Evolutionary conservation across 2,329 filamentous ascomycete species (phyloP).

Genomic region (Phialophora verrucosa): DNA sequence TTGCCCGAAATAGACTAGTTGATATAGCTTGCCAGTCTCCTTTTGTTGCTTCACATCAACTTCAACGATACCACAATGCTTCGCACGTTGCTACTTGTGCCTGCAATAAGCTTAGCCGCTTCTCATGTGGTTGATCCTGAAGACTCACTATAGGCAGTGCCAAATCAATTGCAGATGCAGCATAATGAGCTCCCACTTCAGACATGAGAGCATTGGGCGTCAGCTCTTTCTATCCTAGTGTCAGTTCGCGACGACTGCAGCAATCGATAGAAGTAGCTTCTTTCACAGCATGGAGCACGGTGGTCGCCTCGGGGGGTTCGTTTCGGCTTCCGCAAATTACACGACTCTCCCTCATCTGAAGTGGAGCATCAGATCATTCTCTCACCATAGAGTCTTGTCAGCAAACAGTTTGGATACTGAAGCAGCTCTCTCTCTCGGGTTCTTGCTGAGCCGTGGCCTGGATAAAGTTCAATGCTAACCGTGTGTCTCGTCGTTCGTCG

Average conservation of each 20-base stretch:
- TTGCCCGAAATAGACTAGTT: background rate
- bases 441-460: background rate
- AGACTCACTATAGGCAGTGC: background rate
- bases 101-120: background rate
- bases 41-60: background rate
- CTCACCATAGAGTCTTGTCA: background rate
- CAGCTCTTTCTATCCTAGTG: background rate
- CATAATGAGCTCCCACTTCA: background rate
- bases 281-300: background rate
- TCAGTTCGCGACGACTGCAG: background rate
- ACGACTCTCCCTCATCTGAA: background rate
- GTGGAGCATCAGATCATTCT: background rate
- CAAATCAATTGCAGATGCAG: background rate
- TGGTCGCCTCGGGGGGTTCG: background rate
- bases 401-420: background rate
- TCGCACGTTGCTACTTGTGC: background rate
- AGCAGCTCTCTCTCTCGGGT: background rate
- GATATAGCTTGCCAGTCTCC: background rate
- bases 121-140: background rate
- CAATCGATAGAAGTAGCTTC: background rate
- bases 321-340: background rate
- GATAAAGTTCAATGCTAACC: background rate
- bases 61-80: background rate
- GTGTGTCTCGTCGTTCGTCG: background rate
- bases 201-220: background rate